Evolutionary conservation across 2,329 filamentous ascomycete genomes (phyloP), one percentile per base, ranked within the genome.

Genomic region (Trichoderma sp.): DNA sequence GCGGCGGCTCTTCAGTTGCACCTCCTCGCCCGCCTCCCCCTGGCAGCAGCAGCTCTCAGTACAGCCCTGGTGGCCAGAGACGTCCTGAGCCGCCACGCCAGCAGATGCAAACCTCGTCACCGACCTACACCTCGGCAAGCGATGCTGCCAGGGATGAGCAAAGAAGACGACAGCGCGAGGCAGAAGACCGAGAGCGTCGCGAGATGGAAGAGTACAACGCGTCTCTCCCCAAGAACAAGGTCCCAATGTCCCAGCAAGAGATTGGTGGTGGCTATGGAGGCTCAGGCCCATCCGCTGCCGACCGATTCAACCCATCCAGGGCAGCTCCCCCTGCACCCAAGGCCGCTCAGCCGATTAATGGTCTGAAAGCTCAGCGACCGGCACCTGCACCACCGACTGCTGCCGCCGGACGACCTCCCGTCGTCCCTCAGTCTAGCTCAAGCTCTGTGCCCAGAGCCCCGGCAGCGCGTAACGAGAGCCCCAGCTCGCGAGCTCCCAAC

Each of bases 161-260:
- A 76, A 87, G 88, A 39, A 87, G 90, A 78, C 88, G 89, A 77
- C 83, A 86, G 74, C 83, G 84, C 56, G 88, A 91, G 74, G 84
- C 86, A 2, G 88, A 90, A 74, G 91, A 94, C 76, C 89, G 91
- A 77, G 88, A 88, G 69, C 88, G 93, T 70, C 89, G 91, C 75
- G 94, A 97, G 66, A 86, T 93, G 76, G 94, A 96, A 79, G 93
- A 90, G 21, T 98, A 97, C 82, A 97, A 98, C 81, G 92, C 93
- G 43, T 94, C 93, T 28, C 84, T 98, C 73, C 95, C 94, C 36
- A 92, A 97, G 84, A 91, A 88, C 74, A 93, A 93, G 79, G 84
- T 90, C 12, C 93, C 93, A 3, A 78, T 96, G 75, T 94, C 95
- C 36, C 93, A 98, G 80, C 95, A 98, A 82, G 96, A 98, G 81